Conservation (phyloP, 2,329 filamentous ascomycete genomes). For the Penicillium sp. region DNA sequence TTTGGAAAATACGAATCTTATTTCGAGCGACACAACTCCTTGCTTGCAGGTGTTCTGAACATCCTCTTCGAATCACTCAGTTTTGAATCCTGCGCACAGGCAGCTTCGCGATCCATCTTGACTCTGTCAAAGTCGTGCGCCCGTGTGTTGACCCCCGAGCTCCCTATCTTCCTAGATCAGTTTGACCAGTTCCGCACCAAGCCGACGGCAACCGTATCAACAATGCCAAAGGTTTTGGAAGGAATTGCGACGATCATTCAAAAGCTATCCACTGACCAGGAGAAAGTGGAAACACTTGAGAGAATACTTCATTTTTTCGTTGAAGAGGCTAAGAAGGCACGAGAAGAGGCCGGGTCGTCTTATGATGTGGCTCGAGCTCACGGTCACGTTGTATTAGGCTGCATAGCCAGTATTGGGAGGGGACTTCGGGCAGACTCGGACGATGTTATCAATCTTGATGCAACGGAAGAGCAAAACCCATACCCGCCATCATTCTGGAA, state of each 20-base stretch:
- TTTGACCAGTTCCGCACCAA: constrained; percentile 45
- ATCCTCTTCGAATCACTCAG: constrained; percentile 51
- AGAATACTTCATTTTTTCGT: constrained; percentile 44
- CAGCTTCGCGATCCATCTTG: constrained; percentile 49
- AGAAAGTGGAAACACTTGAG: constrained; percentile 45
- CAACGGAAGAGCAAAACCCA: constrained; percentile 26
- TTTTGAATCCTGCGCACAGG: constrained; percentile 44
- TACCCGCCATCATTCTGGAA: constrained; percentile 45
- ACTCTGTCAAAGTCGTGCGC: constrained; percentile 50
- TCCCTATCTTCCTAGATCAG: constrained; percentile 49
- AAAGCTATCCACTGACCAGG: constrained; percentile 42
- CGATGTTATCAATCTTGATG: constrained; percentile 39
- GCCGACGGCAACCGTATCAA: constrained; percentile 39
- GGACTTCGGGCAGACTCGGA: constrained; percentile 44
- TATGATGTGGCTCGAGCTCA: constrained; percentile 39
- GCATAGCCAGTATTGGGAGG: constrained; percentile 47
- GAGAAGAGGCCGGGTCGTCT: constrained; percentile 36
- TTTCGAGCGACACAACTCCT: constrained; percentile 46
- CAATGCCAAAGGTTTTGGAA: constrained; percentile 48
- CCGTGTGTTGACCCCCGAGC: constrained; percentile 43
- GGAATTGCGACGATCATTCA: constrained; percentile 52
- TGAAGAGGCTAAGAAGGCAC: constrained; percentile 38
- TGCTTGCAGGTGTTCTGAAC: constrained; percentile 47
- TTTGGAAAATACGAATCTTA: constrained; percentile 50
- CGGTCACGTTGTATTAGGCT: constrained; percentile 43